Evolutionary conservation across 306 rosid genomes (phyloP), one percentile per base, ranked within the genome.

Genomic region (Urtica urens): DNA sequence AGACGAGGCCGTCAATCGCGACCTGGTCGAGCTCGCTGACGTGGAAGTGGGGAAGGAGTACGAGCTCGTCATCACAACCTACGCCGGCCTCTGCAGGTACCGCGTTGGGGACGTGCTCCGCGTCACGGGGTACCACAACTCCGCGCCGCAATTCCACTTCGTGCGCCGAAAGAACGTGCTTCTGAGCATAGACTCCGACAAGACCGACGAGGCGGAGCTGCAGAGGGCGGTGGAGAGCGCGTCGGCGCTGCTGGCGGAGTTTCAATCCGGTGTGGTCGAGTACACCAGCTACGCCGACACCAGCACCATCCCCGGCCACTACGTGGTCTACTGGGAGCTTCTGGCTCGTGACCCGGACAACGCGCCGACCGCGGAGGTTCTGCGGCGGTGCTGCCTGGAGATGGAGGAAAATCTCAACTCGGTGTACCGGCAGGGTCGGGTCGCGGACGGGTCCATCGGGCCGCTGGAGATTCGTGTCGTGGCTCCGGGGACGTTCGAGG

Each of bases 71-170:
- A 72, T 76, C 57, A 67, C 66, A 0, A 75, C 81, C 30, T 75
- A 71, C 59, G 78, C 81, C 1, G 81, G 81, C 7, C 55, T 76
- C 0, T 68, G 41, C 75, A 53, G 82, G 3, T 76, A 76, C 72
- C 49, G 82, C 19, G 82, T 76, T 6, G 82, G 82, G 3, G 82
- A 76, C 67, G 68, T 76, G 35, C 75, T 76, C 64, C 70, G 78
- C 2, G 82, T 72, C 26, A 72, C 82, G n/a, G 78, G 82, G 29
- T 76, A 71, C 63, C 82, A 76, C 75, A 76, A 72, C 75, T 69
- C 82, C 22, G 82, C 78, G 7, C 82, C 82, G 13, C 78, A 76
- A 51, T 76, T 72, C 61, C 82, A 72, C 27, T 76, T 76, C 70
- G 82, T 76, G 44, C 34, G 82, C 48, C 55, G 82, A 38, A 76